These are phyloP conservation scores for Dysphania ambrosioides DNA, from an alignment of 148 eudicot species.

Conservation along the genomic window DNA sequence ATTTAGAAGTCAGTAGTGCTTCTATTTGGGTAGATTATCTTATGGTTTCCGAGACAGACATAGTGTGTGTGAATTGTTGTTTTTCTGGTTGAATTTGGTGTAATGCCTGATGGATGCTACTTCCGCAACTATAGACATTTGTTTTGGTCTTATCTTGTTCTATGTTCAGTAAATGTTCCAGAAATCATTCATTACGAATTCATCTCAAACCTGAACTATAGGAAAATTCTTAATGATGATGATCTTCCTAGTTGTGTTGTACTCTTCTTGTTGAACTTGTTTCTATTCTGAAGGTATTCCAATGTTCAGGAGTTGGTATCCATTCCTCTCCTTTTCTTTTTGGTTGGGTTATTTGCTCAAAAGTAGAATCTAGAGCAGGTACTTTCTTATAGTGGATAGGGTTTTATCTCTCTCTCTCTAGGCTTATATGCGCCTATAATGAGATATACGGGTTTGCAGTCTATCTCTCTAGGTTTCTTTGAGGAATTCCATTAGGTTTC, in stretches of 20 bases:
- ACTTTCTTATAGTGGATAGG: not conserved
- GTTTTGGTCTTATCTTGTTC: not conserved
- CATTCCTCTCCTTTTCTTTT: not conserved
- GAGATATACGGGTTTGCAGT: not conserved
- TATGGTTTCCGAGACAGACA: not conserved
- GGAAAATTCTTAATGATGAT: not conserved
- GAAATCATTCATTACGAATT: not conserved
- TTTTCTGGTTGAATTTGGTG: not conserved
- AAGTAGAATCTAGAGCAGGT: not conserved
- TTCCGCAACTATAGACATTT: not conserved
- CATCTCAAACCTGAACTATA: not conserved
- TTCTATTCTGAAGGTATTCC: not conserved
- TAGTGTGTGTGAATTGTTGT: not conserved
- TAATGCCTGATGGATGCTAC: not conserved
- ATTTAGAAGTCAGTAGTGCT: not conserved
- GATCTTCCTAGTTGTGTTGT: not conserved
- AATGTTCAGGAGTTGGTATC: not conserved
- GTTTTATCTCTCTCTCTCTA: not conserved
- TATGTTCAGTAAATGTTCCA: not conserved
- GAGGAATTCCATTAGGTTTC: not conserved
- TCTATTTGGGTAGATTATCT: not conserved
- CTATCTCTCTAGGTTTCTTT: not conserved
- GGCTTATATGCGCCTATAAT: not conserved
- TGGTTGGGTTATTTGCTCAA: not conserved
- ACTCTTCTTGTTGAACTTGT: not conserved